Evolutionary conservation across 768 basidiomycete genomes (phyloP).

Genomic region (Boletus rubroflammeus): DNA sequence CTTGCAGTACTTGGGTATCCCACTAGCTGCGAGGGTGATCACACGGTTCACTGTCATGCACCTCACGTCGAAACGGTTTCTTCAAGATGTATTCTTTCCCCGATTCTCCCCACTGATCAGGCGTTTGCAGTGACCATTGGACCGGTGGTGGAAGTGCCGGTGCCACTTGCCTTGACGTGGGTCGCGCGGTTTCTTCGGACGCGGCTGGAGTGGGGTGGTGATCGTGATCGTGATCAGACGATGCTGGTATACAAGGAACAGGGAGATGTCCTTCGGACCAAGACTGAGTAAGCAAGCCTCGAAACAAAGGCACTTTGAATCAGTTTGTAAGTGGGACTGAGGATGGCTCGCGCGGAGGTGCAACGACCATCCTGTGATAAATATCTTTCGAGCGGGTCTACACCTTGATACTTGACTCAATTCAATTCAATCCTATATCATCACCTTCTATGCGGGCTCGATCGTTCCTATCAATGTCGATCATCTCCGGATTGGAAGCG

Average conservation of each 20-base stretch:
- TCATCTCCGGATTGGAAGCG: not conserved
- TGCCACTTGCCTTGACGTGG: slow-evolving; percentile 66
- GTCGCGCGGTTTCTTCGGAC: slow-evolving; percentile 47
- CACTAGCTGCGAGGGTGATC: slow-evolving; percentile 64
- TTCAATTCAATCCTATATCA: not conserved
- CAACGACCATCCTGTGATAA: too few species aligned
- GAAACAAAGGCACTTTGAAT: not conserved
- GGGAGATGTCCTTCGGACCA: not conserved
- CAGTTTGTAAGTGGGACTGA: not conserved
- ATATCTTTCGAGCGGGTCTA: not conserved
- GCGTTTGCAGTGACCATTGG: slow-evolving; percentile 80
- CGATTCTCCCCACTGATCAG: slow-evolving; percentile 64
- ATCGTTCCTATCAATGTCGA: not conserved
- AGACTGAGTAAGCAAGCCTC: not conserved
- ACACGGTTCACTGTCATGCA: slow-evolving; percentile 58
- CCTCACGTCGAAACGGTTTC: slow-evolving; percentile 43
- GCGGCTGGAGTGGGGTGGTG: slow-evolving; percentile 38
- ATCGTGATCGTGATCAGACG: not conserved
- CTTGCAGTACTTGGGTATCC: slow-evolving; percentile 76
- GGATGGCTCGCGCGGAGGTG: not conserved
- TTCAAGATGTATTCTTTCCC: slow-evolving; percentile 61
- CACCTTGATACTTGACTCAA: too few species aligned
- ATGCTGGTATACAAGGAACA: not conserved
- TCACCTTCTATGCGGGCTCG: not conserved
- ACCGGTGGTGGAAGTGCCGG: slow-evolving; percentile 76